Conservation (phyloP, 2,329 filamentous ascomycete genomes). For the Elsinoe arachidis region DNA sequence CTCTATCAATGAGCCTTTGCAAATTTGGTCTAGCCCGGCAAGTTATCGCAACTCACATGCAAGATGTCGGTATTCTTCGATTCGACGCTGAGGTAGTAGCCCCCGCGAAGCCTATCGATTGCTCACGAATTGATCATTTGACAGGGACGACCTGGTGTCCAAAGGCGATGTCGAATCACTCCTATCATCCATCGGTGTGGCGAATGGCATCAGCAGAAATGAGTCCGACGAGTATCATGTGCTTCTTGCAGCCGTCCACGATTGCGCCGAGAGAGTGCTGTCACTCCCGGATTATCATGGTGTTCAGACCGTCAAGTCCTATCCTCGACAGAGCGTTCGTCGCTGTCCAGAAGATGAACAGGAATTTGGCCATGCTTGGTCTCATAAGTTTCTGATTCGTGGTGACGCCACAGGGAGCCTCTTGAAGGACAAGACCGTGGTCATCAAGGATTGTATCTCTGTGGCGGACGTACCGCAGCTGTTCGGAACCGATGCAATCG, state of each 20-base stretch:
- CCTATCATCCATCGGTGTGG: neutral
- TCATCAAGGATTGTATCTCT: slow-evolving; percentile 48
- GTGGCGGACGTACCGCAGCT: slow-evolving; percentile 48
- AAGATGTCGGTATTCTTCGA: slow-evolving; percentile 1
- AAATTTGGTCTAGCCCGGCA: too few relatives aligned
- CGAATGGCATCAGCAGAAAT: neutral
- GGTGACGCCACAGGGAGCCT: slow-evolving; percentile 24
- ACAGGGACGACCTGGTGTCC: neutral
- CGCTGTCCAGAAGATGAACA: slow-evolving; percentile 34
- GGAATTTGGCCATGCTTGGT: slow-evolving; percentile 43
- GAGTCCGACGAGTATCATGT: slow-evolving; percentile 36
- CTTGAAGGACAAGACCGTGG: slow-evolving; percentile 39
- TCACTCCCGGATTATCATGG: slow-evolving; percentile 42
- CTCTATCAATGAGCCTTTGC: neutral
- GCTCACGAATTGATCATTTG: neutral
- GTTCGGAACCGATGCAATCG: slow-evolving; percentile 39
- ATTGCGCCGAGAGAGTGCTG: slow-evolving; percentile 40
- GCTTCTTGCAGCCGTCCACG: slow-evolving; percentile 44
- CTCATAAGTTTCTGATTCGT: slow-evolving; percentile 41
- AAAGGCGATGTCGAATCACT: neutral
- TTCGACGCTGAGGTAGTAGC: neutral
- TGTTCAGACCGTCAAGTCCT: slow-evolving; percentile 32
- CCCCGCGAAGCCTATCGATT: neutral
- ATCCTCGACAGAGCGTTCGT: slow-evolving; percentile 39
- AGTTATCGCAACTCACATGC: too few relatives aligned